Evolutionary conservation across 805 yeast species (phyloP), one percentile per base, ranked within the genome.

Genomic region (Yarrowia sp.): DNA sequence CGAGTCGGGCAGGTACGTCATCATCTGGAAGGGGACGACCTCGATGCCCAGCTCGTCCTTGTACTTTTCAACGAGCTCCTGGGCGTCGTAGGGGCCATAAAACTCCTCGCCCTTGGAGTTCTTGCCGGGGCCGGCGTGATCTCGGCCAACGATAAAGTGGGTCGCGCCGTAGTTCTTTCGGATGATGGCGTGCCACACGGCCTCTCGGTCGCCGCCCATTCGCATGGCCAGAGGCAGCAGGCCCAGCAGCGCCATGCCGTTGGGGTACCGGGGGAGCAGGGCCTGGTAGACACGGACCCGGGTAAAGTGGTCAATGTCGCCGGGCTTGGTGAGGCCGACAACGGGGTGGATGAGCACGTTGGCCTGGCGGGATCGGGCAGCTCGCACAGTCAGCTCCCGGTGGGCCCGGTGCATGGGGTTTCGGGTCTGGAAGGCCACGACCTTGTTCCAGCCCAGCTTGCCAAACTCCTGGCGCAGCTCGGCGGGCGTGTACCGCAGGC

Each of bases 381-480:
- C 98, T 75, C 98, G 86, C 58, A 93, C 97, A 15, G 98, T 93
- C 76, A 93, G 83, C 80, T 93, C 98, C 79, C 98, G 86, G 80
- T 93, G 98, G 42, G 98, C 98, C 79, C 98, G 88, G 80, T 93
- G 98, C 98, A 93, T 94, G 73, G 98, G 98, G 82, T 93, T 93
- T 83, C 98, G 87, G 52, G 98, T 93, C 82, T 93, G 98, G 89
- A 93, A 93, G 42, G 98, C 98, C 59, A 93, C 98, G 68, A 93
- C 90, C 75, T 87, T 84, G 75, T 86, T 85, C 98, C 98, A 93
- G 73, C 91, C 89, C 77, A 89, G 87, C 75, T 86, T 85, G 71
- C 81, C 79, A 76, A 94, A 94, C 82, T 93, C 97, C 32, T 87
- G 80, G 80, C 98, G 88, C 75, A 93, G 85, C 80, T 92, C 97